Evolutionary conservation across 495 filamentous ascomycete species (phyloP), one percentile per base, ranked within the genome.

Genomic region (Letharia lupina): DNA sequence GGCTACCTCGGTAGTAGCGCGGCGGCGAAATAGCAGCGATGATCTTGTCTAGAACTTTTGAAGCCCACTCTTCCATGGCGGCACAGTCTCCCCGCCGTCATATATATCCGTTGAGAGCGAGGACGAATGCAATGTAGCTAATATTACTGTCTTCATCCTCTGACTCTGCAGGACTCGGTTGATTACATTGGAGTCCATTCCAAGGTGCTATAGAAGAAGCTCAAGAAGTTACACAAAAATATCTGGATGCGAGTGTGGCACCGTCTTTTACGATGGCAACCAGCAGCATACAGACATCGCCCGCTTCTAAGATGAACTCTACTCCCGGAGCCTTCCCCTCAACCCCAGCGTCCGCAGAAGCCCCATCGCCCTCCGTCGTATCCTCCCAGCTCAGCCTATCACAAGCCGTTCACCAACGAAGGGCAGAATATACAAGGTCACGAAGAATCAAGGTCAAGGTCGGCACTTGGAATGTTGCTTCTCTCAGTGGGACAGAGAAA

Each of bases 391-490:
- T 80, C 67, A 81, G 80, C 54, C 75, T 89, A 4, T 80, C 83
- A 11, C 81, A 86, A 61, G 83, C 83, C 4, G 74, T 98, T 23
- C 83, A 85, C 72, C 86, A 87, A 15, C 80, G 94, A 52, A 85
- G 86, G 67, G 76, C 84, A 47, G 92, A 97, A 70, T 99, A 91
- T 72, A 87, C 86, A 12, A 82, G 82, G 16, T 82, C 86, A 41
- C 81, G 82, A 63, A 82, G 83, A 40, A 83, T 96, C 63, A 85
- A 84, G 64, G 83, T 98, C 70, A 97, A 96, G 71, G 79, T 97
- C 33, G 94, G 92, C 8, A 87, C 88, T 2, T 99, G 95, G 95
- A 99, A 99, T 76, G 91, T 97, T 39, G 95, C 91, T 11, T 86
- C 89, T 2, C 83, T 87, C 65, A 82, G 87, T 48, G 89, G 87